These are phyloP conservation scores for Nakazawaea anatomiae DNA, from an alignment of 805 yeast genomes.

Conservation along the genomic window DNA sequence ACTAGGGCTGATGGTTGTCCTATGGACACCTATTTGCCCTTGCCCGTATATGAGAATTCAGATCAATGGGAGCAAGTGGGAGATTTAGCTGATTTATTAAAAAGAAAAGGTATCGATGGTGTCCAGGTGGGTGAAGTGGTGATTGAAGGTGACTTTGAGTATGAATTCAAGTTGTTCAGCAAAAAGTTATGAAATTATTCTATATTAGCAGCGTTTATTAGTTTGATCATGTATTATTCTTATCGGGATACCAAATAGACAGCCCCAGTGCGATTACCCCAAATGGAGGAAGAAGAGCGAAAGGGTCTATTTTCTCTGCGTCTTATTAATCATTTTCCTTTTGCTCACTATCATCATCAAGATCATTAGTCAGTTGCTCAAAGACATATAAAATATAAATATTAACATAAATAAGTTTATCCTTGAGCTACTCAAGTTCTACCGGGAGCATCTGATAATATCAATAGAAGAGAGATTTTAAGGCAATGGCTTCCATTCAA, in stretches of 20 bases:
- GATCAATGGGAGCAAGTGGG: too few species aligned
- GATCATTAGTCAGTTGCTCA: background rate
- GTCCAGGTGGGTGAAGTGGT: slow-evolving; percentile 10
- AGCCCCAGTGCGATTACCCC: background rate
- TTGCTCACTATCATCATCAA: background rate
- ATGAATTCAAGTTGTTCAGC: slow-evolving; percentile 59
- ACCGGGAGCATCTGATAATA: background rate
- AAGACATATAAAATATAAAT: too few species aligned
- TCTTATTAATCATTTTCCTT: background rate
- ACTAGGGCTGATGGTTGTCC: slow-evolving; percentile 26
- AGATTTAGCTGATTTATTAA: slow-evolving; percentile 17
- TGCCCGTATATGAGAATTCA: slow-evolving; percentile 23
- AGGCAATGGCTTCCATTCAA: slow-evolving; percentile 57
- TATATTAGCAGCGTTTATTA: too few species aligned
- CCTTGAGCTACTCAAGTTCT: too few species aligned
- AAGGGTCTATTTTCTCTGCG: background rate
- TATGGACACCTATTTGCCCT: slow-evolving; percentile 68
- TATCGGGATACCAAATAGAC: background rate
- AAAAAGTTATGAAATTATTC: slow-evolving; percentile 12
- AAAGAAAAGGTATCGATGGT: slow-evolving; percentile 30
- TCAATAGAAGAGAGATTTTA: background rate
- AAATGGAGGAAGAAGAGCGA: background rate
- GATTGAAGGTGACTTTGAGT: slow-evolving; percentile 36
- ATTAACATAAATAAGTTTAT: too few species aligned
- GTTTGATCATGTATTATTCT: too few species aligned